phyloP scores from a whole-genome alignment of 257 asterid genomes.

The Capsicum rhomboideum region DNA sequence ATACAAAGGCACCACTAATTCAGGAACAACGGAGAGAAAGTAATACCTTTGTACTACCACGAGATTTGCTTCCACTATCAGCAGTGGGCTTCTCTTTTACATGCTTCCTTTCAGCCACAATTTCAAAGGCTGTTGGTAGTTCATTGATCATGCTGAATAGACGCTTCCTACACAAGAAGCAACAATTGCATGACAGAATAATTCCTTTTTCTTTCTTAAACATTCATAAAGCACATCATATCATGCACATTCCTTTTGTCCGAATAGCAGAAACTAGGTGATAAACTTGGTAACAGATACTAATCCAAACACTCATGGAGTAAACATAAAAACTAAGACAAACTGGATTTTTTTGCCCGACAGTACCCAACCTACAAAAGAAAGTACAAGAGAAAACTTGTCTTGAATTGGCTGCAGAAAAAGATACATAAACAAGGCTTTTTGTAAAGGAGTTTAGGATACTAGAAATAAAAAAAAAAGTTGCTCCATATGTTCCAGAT shows the following conservation, averaged over 20 bases:
- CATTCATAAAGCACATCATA: neutral
- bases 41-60: slow-evolving; percentile 73
- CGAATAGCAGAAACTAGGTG: neutral
- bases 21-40: neutral
- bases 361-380: neutral
- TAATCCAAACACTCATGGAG: neutral
- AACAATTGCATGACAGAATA: neutral
- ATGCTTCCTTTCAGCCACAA: slow-evolving; percentile 73
- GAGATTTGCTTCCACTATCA: slow-evolving; percentile 87
- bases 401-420: neutral
- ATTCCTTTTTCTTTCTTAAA: neutral
- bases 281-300: neutral
- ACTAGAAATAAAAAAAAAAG: neutral
- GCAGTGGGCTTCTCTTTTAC: slow-evolving; percentile 77
- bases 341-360: neutral
- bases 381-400: neutral
- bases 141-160: slow-evolving; percentile 85
- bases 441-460: neutral
- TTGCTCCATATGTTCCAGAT: neutral
- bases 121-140: slow-evolving; percentile 74
- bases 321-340: neutral
- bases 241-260: neutral
- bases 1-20: neutral
- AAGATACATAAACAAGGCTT: neutral
- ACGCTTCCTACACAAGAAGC: slow-evolving; percentile 53